Base-by-base conservation (phyloP, 148 eudicot genomes). In the Arbutus unedo region DNA sequence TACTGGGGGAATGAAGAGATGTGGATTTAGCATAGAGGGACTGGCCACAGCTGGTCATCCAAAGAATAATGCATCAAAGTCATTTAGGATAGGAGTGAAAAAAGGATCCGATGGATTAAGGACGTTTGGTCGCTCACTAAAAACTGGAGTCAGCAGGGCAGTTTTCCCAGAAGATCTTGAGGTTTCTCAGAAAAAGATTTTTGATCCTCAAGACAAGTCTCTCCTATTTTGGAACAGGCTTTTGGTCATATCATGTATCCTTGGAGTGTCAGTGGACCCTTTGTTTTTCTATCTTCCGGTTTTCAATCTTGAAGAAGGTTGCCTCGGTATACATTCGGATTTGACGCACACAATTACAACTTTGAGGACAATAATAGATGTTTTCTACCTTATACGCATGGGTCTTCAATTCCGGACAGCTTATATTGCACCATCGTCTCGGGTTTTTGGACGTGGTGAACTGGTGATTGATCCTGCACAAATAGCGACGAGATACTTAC, bases 171-270 rank as follows among this genome's bases (percentile, higher is more conserved):
- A 91, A 84, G 94, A 91, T 76, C 90, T 91, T 18, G 86, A 81
- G 79, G 91, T 88, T 78, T 87, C 92, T 8, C 87, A 89, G 23
- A 80, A 74, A 23, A 90, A 86, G 82, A 89, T 91, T 76, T 90
- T 89, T 84, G 94, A 91, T 81, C 94, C 94, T 79, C 94, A 90
- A 85, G 94, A 91, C 87, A 91, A 87, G 80, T 81, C 79, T 67
- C 92, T 91, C 81, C 57, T 90, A 19, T 81, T 91, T 5, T 90
- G 91, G 91, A 91, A 91, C 82, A 89, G 76, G 81, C 91, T 91
- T 45, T 83, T 91, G 73, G 87, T 91, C 62, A 64, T 88, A 56
- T 91, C 91, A 8, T 91, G 93, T 85, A 88, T 88, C 55, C 8
- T 91, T 48, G 90, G 85, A 2, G 89, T 91, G 9, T 90, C 92